These are phyloP conservation scores for Ormosia emarginata DNA, from an alignment of 306 rosid species.

Conservation along the genomic window DNA sequence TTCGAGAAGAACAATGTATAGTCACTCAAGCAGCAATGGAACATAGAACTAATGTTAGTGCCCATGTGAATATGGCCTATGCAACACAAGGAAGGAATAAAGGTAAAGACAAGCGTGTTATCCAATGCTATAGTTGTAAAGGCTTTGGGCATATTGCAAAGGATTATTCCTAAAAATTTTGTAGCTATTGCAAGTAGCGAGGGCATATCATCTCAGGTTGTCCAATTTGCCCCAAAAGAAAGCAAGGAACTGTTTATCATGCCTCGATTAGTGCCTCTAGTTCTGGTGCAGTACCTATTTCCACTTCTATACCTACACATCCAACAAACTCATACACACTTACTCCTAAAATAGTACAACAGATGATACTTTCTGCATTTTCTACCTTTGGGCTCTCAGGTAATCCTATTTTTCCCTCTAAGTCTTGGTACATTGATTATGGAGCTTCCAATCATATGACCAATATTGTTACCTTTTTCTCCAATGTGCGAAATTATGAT, in stretches of 20 bases:
- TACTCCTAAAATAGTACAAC: not conserved
- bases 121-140: not conserved
- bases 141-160: too few relatives aligned
- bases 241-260: too few relatives aligned
- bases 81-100: not conserved
- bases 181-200: not conserved
- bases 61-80: not conserved
- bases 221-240: too few relatives aligned
- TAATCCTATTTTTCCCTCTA: too few relatives aligned
- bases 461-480: not conserved
- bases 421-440: not conserved
- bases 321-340: not conserved
- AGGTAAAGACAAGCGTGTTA: not conserved
- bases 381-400: too few relatives aligned
- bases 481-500: too few relatives aligned
- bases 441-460: not conserved
- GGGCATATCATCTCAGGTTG: not conserved
- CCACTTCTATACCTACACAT: too few relatives aligned
- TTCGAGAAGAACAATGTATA: too few relatives aligned
- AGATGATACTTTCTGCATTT: too few relatives aligned
- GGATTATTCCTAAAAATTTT: not conserved
- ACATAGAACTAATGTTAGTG: not conserved
- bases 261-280: not conserved
- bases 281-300: not conserved
- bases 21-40: too few relatives aligned